These are phyloP conservation scores for Psilocybe mexicana DNA, from an alignment of 1,284 basidiomycete genomes.

Conservation along the genomic window DNA sequence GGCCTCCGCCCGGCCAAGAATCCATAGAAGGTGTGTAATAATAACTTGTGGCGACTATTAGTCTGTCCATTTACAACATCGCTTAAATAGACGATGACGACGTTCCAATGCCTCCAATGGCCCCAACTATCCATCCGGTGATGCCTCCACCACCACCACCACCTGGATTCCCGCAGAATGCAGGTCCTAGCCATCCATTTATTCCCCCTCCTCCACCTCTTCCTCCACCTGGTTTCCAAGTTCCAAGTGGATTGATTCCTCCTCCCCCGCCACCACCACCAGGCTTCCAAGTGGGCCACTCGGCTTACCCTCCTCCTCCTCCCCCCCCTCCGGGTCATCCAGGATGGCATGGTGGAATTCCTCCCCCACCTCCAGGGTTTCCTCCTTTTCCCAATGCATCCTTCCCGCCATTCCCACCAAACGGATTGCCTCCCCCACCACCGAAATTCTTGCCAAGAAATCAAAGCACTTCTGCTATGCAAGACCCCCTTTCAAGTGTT, in stretches of 20 bases:
- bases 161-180: constrained; percentile 8
- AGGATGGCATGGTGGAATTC: constrained; percentile 23
- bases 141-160: constrained; percentile 14
- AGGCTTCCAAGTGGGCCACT: constrained; percentile 18
- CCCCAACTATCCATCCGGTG: constrained; percentile 18
- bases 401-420: constrained; percentile 32
- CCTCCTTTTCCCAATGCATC: constrained; percentile 25
- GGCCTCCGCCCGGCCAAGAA: constrained; percentile 60
- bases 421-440: constrained; percentile 43
- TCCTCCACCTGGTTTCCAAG: constrained; percentile 21
- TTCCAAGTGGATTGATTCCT: constrained; percentile 13
- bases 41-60: background rate
- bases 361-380: constrained; percentile 37
- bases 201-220: constrained; percentile 23
- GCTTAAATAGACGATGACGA: background rate
- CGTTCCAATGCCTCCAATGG: constrained; percentile 20
- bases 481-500: constrained; percentile 62
- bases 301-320: constrained; percentile 27
- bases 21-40: constrained; percentile 11
- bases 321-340: constrained; percentile 25
- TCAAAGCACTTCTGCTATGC: constrained; percentile 51
- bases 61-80: background rate
- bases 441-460: constrained; percentile 61
- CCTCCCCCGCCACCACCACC: constrained; percentile 34
- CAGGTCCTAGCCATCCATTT: constrained; percentile 18